A percentile compares a stretch with the other conserved stretches of the same genome.
phyloP scores from a whole-genome alignment of 768 basidiomycete genomes.

The Rhodotorula graminis region DNA sequence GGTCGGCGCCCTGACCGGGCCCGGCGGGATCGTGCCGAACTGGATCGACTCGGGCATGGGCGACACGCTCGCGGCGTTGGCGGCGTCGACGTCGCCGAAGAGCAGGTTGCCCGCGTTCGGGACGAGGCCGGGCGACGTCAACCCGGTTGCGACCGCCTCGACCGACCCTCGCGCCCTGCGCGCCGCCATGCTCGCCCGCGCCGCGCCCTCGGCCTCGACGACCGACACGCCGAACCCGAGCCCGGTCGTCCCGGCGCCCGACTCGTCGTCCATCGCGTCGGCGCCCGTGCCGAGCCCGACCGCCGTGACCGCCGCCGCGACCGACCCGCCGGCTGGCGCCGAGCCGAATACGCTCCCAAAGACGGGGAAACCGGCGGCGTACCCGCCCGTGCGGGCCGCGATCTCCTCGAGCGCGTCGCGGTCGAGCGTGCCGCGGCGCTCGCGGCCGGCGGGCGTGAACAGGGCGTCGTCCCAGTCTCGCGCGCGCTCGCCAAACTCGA shows the following conservation, averaged over 20 bases:
- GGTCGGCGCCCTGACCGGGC: neutral
- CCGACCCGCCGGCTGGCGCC: neutral
- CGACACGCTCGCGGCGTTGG: neutral
- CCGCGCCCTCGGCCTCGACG: too few species aligned
- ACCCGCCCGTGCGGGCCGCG: slow-evolving; percentile 29
- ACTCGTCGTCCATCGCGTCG: neutral
- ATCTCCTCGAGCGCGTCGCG: slow-evolving; percentile 24
- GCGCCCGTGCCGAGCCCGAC: too few species aligned
- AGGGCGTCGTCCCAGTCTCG: slow-evolving; percentile 14
- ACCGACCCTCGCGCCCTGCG: neutral
- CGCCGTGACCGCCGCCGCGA: too few species aligned
- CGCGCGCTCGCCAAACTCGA: slow-evolving; percentile 24
- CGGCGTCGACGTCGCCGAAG: neutral
- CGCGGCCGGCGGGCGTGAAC: slow-evolving; percentile 35
- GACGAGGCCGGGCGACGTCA: neutral
- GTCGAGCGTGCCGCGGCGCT: slow-evolving; percentile 33
- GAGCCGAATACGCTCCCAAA: neutral
- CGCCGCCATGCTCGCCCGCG: neutral
- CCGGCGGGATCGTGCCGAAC: neutral
- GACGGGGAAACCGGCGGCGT: neutral
- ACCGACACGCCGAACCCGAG: neutral
- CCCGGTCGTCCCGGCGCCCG: neutral
- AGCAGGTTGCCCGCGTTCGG: too few species aligned
- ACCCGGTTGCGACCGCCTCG: neutral
- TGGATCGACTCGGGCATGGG: neutral